Percentiles rank a stretch among this genome's conserved stretches.
Evolutionary conservation across 2,329 filamentous ascomycete genomes (phyloP).

Genomic region (Penicillium sp.): DNA sequence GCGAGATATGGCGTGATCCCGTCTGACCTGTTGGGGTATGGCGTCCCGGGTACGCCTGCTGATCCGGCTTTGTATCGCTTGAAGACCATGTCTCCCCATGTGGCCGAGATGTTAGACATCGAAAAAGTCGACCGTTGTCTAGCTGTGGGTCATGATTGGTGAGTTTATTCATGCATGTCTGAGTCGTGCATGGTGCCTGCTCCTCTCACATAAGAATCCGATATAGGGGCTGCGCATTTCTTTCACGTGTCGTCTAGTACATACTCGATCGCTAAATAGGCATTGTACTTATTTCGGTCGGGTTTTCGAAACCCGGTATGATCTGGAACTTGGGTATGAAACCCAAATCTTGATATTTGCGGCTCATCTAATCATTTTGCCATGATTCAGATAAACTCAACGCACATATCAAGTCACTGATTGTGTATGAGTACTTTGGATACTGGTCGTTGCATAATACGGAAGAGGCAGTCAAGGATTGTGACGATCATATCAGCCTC

Average conservation of each 20-base stretch:
- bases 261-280: background rate
- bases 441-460: background rate
- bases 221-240: background rate
- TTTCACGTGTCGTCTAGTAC: background rate
- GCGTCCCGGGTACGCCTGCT: background rate
- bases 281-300: background rate
- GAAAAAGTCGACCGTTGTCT: background rate
- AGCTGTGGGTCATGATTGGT: background rate
- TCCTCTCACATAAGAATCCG: background rate
- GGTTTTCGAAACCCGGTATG: background rate
- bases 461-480: background rate
- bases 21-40: background rate
- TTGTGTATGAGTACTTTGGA: background rate
- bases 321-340: background rate
- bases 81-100: background rate
- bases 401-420: background rate
- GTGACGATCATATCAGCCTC: background rate
- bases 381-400: background rate
- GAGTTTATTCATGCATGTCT: background rate
- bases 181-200: background rate
- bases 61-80: background rate
- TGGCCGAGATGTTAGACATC: background rate
- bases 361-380: background rate
- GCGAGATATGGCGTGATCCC: background rate
- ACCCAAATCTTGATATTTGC: background rate